Percentiles rank a stretch among this genome's conserved stretches.
Conservation (phyloP, 1,284 basidiomycete species). For the Entoloma clypeatum region DNA sequence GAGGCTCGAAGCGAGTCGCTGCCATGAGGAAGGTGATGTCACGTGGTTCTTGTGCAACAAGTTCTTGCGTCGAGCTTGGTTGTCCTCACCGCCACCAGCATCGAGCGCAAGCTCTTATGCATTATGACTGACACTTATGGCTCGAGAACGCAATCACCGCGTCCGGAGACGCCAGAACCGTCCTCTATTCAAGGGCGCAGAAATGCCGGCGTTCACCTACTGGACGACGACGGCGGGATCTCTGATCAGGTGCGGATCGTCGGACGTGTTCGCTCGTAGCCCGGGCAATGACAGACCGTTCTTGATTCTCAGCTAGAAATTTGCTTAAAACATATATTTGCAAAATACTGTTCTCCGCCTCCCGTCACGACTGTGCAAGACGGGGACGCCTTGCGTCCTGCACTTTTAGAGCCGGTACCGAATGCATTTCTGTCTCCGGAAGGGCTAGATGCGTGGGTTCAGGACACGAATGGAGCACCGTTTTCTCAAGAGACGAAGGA, state of each 20-base stretch:
- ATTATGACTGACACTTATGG: constrained; percentile 21
- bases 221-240: constrained; percentile 63
- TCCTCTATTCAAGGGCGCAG: constrained; percentile 55
- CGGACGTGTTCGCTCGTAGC: too few relatives aligned
- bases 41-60: neutral
- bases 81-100: constrained; percentile 5
- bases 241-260: constrained; percentile 49
- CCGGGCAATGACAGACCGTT: too few relatives aligned
- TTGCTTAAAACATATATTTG: constrained; percentile 67
- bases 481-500: constrained; percentile 73
- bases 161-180: constrained; percentile 59
- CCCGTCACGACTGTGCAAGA: constrained; percentile 7
- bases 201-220: constrained; percentile 42
- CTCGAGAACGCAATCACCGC: constrained; percentile 42
- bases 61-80: constrained; percentile 9
- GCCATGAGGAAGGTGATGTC: constrained; percentile 26
- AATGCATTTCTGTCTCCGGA: constrained; percentile 53
- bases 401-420: constrained; percentile 45
- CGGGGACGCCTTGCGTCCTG: constrained; percentile 14
- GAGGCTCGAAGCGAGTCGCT: constrained; percentile 51
- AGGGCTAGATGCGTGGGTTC: constrained; percentile 69
- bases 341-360: constrained; percentile 64
- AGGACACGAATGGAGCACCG: constrained; percentile 71
- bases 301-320: constrained; percentile 63
- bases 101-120: constrained; percentile 5